Evolutionary conservation across 2,329 filamentous ascomycete genomes (phyloP).

Genomic region (Pseudonectria foliicola): DNA sequence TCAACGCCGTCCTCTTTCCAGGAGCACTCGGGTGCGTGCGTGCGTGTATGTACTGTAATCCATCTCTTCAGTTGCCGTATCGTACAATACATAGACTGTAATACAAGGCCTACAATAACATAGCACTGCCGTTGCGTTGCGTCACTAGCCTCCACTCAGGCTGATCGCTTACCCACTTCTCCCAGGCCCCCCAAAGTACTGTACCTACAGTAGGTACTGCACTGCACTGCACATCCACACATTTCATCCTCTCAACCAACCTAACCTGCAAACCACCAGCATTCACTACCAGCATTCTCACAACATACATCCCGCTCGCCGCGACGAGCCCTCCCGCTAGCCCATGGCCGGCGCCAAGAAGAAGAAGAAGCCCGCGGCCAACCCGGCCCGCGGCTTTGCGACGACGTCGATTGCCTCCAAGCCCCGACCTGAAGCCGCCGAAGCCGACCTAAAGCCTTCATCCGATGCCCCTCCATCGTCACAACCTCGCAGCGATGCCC

Average conservation of each 20-base stretch:
- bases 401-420: slow-evolving; percentile 90
- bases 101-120: no score
- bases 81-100: no score
- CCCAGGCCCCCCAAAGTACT: no score
- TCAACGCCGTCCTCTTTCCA: no score
- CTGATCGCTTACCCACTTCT: no score
- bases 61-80: no score
- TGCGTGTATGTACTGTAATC: no score
- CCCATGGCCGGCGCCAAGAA: slow-evolving; percentile 68
- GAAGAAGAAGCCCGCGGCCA: slow-evolving; percentile 84
- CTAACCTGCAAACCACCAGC: slow-evolving; percentile 3
- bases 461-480: slow-evolving; percentile 25
- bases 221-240: not conserved
- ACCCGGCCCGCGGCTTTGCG: slow-evolving; percentile 86
- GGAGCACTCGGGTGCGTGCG: no score
- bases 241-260: not conserved
- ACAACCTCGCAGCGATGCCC: slow-evolving; percentile 16
- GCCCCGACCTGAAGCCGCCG: slow-evolving; percentile 53
- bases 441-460: slow-evolving; percentile 25
- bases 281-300: not conserved
- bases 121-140: no score
- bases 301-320: slow-evolving; percentile 7
- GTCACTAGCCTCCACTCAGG: no score
- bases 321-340: slow-evolving; percentile 5
- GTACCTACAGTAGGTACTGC: no score